Evolutionary conservation across 345 rosid species (phyloP).

Genomic region (Lepidium africanum): DNA sequence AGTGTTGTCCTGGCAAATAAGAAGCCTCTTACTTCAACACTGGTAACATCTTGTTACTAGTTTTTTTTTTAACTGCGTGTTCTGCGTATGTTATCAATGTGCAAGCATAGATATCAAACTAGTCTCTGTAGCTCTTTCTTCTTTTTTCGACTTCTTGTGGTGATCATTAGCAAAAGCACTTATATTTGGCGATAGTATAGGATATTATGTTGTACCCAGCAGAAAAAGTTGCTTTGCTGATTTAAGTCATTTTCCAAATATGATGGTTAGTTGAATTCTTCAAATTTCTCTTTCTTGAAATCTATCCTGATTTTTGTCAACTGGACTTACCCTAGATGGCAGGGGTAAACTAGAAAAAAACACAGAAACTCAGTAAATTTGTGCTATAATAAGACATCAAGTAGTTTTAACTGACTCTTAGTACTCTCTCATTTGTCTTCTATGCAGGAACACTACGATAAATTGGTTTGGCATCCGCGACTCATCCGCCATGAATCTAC

Average conservation of each 20-base stretch:
- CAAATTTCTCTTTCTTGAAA: not conserved
- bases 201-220: not conserved
- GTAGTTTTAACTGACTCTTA: not conserved
- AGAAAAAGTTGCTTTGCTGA: not conserved
- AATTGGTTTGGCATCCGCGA: conserved; percentile 51
- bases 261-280: not conserved
- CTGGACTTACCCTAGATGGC: not conserved
- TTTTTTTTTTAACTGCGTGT: not conserved
- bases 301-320: not conserved
- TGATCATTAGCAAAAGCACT: not conserved
- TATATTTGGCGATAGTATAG: not conserved
- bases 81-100: not conserved
- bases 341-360: not conserved
- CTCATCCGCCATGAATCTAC: conserved; percentile 81
- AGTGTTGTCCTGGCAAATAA: conserved; percentile 84
- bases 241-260: not conserved
- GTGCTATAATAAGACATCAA: not conserved
- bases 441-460: conserved; percentile 70
- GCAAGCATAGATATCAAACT: not conserved
- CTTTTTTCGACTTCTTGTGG: not conserved
- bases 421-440: not conserved
- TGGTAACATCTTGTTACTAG: conserved; percentile 37
- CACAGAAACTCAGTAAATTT: not conserved
- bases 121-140: not conserved
- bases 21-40: conserved; percentile 77